These are phyloP conservation scores for Geopyxis carbonaria DNA, from an alignment of 495 filamentous ascomycete species.

Conservation along the genomic window DNA sequence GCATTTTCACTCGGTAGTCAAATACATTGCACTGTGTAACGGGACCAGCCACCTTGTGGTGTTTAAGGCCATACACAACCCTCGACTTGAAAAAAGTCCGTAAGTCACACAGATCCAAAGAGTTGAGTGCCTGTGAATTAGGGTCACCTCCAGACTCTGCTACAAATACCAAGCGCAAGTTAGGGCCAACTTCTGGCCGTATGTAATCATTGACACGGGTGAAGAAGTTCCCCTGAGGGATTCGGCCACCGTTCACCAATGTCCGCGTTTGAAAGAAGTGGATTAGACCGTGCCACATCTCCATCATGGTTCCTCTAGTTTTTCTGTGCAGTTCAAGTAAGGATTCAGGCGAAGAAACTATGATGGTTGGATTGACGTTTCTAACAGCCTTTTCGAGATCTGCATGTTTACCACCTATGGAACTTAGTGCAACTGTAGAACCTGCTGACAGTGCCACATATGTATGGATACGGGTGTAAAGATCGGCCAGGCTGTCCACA, in stretches of 20 bases:
- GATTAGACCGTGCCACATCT: constrained; percentile 38
- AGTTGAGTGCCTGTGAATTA: constrained; percentile 39
- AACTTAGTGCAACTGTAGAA: constrained; percentile 73
- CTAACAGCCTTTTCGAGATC: constrained; percentile 56
- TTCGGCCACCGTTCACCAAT: constrained; percentile 50
- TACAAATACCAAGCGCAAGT: constrained; percentile 56
- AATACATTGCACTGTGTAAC: constrained; percentile 67
- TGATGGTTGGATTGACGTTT: constrained; percentile 61
- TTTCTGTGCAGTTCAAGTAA: constrained; percentile 46
- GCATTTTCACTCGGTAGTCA: constrained; percentile 54
- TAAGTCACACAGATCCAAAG: constrained; percentile 55
- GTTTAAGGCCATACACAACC: constrained; percentile 70
- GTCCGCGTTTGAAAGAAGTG: constrained; percentile 53
- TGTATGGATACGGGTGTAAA: constrained; percentile 63
- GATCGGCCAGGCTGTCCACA: constrained; percentile 60
- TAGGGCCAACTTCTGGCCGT: constrained; percentile 45
- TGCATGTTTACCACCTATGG: constrained; percentile 52
- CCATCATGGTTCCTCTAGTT: constrained; percentile 30
- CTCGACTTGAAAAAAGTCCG: constrained; percentile 63
- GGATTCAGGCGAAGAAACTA: constrained; percentile 61
- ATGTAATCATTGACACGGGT: constrained; percentile 44
- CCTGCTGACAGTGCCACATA: constrained; percentile 70
- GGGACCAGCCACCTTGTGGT: constrained; percentile 66
- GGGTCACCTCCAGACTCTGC: constrained; percentile 38
- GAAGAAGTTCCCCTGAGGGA: constrained; percentile 49